Base-by-base conservation (phyloP, 1,139 yeast genomes). In the Yamadazyma dushanensis region DNA sequence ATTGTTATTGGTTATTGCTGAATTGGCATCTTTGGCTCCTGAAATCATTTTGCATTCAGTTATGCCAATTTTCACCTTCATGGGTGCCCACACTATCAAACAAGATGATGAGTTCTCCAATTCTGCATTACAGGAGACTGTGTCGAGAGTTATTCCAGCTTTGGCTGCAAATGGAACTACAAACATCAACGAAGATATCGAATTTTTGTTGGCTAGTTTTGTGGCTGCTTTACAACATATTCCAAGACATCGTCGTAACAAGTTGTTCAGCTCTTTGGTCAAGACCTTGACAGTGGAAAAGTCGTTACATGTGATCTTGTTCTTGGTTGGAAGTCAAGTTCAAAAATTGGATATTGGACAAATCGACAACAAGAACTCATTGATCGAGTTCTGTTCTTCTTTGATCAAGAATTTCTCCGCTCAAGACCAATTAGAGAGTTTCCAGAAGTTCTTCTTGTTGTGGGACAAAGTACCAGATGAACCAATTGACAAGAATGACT, bases 11-110 rank as follows among this genome's bases (percentile, higher is more conserved):
- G 90, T 92, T 14, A 81, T 92, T 49, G 87, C 97, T 3, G 84
- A 89, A 36, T 69, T 92, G 49, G 97, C 97, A 0, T 70, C 89
- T 1, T 66, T 90, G 39, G 88, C 92, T 13, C 96, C 98, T 7
- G 97, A 92, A 56, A 78, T 85, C 26, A 89, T 92, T 25, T 70
- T 94, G 45, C 97, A 94, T 63, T 86, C 97, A 3, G 96, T 94
- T 10, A 92, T 92, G 99, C 98, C 99, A 14, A 90, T 92, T 37
- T 92, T 92, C 67, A 94, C 98, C 0, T 94, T 92, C 53, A 92
- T 92, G 98, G 99, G 99, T 39, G 96, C 97, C 20, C 95, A 89
- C 53, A 89, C 97, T 9, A 78, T 94, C 35, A 83, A 96, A 54
- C 97, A 92, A 64, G 98, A 92, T 59, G 97, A 92, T 57, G 97